Conservation (phyloP, 495 filamentous ascomycete genomes). For the Talaromyces liani region DNA sequence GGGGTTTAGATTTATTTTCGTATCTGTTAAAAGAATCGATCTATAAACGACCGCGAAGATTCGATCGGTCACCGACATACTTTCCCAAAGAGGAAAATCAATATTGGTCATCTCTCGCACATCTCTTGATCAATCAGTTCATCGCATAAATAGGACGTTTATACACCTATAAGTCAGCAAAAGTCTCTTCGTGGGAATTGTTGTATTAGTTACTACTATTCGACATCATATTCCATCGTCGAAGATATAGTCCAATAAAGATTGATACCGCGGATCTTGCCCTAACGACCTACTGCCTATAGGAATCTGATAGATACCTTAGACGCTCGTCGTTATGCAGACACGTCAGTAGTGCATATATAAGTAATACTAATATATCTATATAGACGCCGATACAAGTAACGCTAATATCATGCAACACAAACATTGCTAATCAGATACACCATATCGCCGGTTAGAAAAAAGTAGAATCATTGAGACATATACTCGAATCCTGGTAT, state of each 20-base stretch:
- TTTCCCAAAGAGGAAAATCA: background rate
- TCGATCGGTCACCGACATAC: background rate
- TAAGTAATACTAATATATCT: background rate
- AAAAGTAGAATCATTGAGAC: conserved; percentile 20
- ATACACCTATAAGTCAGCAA: background rate
- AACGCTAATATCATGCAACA: background rate
- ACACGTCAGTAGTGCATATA: background rate
- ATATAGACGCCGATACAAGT: background rate
- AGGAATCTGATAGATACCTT: background rate
- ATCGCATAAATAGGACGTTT: background rate
- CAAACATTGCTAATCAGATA: background rate
- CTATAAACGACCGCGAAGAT: background rate
- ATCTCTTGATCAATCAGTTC: background rate
- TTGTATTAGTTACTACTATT: no score
- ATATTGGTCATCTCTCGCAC: background rate
- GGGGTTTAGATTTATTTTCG: background rate
- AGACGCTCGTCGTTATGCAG: background rate
- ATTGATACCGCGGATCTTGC: background rate
- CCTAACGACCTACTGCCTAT: background rate
- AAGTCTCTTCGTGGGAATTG: background rate
- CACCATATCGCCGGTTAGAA: background rate
- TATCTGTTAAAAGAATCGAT: background rate
- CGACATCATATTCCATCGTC: background rate
- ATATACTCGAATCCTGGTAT: conserved; percentile 42
- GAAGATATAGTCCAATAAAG: background rate